phyloP scores from a whole-genome alignment of 306 rosid genomes.

The Quercus parvula region DNA sequence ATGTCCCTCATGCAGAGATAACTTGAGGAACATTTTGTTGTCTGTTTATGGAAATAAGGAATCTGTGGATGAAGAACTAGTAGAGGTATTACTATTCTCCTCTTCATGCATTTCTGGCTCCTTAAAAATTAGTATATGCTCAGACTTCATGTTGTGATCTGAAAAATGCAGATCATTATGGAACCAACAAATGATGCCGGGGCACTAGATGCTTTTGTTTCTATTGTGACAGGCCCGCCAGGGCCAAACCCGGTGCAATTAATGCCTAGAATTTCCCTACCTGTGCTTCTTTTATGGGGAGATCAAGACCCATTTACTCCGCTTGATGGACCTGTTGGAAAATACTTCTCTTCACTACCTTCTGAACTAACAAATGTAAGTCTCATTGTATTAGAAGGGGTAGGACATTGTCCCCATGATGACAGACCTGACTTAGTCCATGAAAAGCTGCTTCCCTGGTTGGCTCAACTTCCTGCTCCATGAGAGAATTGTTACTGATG shows the following conservation, averaged over 20 bases:
- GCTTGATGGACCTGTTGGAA: conserved; percentile 91
- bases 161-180: conserved; percentile 59
- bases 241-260: conserved; percentile 80
- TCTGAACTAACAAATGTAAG: conserved; percentile 48
- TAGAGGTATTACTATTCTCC: conserved; percentile 50
- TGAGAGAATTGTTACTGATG: background rate
- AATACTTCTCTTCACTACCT: conserved; percentile 65
- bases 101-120: background rate
- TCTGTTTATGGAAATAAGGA: conserved; percentile 81
- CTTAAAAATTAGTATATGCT: background rate
- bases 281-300: conserved; percentile 86
- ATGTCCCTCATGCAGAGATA: conserved; percentile 57
- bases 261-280: conserved; percentile 63
- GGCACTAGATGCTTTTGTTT: conserved; percentile 83
- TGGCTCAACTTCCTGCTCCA: conserved; percentile 54
- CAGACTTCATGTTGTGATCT: background rate
- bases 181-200: conserved; percentile 73
- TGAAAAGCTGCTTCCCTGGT: conserved; percentile 78
- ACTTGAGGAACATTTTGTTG: conserved; percentile 52
- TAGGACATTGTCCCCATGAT: conserved; percentile 96
- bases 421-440: conserved; percentile 83
- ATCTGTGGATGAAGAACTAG: conserved; percentile 80
- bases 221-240: conserved; percentile 86
- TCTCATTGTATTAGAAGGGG: conserved; percentile 67
- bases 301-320: conserved; percentile 91